Base-by-base conservation (phyloP, 164 flowering plant species). In the Warburgia ugandensis region DNA sequence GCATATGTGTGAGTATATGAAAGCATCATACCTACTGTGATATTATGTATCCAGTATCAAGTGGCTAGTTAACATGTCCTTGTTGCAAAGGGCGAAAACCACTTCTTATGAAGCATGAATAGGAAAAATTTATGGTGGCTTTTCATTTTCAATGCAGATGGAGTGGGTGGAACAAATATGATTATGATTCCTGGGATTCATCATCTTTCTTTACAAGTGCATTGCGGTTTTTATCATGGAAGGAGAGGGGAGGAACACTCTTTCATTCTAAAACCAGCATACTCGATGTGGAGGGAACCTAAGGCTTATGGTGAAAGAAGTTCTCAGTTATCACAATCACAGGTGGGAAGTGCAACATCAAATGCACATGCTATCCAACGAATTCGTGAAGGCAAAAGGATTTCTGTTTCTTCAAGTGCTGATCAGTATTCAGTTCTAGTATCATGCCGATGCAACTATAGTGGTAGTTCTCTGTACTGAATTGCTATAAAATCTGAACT, bases 201-300 rank as follows among this genome's bases (percentile, higher is more conserved):
- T n/a, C n/a, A n/a, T n/a, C n/a, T n/a, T n/a, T n/a, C n/a, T n/a
- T n/a, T n/a, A n/a, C n/a, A n/a, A n/a, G n/a, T n/a, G n/a, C n/a
- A n/a, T n/a, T n/a, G n/a, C n/a, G 14, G 14, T 29, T 45, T 36
- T 26, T 38, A 29, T 22, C 19, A 45, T 78, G 54, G 41, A 84
- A 94, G 97, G 87, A 83, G 84, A 57, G 94, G 94, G 39, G 99
- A 94, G 73, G 95, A 84, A 61, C 99, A 89, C 71, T 89, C 95
- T 32, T 94, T 94, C 53, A 84, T 94, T 65, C 77, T 94, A 37
- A 94, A 84, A 68, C 95, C 94, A 50, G 74, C 79, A 50, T 68
- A 76, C 64, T 73, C 70, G 56, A 70, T 71, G n/a, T n/a, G n/a
- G 79, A 94, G 67, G 56, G 65, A 64, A 54, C 41, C 58, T 27